These are phyloP conservation scores for Rubroboletus pulcherrimus DNA, from an alignment of 768 basidiomycete genomes.

Conservation along the genomic window DNA sequence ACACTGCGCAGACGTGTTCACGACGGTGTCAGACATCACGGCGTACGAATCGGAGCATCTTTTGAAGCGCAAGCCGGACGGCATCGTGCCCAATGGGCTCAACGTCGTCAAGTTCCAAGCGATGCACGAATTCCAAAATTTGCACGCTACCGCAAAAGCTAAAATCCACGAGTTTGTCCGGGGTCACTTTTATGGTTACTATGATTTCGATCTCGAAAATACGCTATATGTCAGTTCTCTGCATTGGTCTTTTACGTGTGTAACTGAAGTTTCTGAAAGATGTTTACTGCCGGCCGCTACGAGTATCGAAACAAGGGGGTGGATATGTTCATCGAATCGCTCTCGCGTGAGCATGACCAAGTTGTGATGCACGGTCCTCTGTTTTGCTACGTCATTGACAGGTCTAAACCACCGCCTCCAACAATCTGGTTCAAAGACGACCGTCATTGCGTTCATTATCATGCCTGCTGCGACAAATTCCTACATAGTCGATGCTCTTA, in stretches of 20 bases:
- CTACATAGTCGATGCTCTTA: slow-evolving; percentile 96
- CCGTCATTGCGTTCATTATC: slow-evolving; percentile 97
- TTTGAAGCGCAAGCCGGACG: slow-evolving; percentile 95
- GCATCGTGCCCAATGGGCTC: slow-evolving; percentile 94
- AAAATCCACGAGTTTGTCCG: slow-evolving; percentile 98
- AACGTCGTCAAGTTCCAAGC: slow-evolving; percentile 99
- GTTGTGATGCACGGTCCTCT: background rate
- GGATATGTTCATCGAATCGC: slow-evolving; percentile 98
- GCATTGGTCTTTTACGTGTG: background rate
- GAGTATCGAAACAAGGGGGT: slow-evolving; percentile 99
- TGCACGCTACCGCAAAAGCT: slow-evolving; percentile 89
- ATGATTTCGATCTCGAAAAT: slow-evolving; percentile 93
- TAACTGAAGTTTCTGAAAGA: slow-evolving; percentile 40
- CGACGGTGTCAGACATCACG: slow-evolving; percentile 97
- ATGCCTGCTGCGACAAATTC: slow-evolving; percentile 96
- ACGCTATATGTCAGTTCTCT: slow-evolving; percentile 66
- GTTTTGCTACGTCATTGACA: slow-evolving; percentile 8
- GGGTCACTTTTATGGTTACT: slow-evolving; percentile 97
- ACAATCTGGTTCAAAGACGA: slow-evolving; percentile 62
- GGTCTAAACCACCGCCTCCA: slow-evolving; percentile 62
- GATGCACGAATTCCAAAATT: slow-evolving; percentile 98
- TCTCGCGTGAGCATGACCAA: slow-evolving; percentile 65
- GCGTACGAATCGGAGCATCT: slow-evolving; percentile 96
- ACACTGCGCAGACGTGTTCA: slow-evolving; percentile 97
- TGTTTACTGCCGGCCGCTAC: slow-evolving; percentile 99